Conservation (phyloP, 495 filamentous ascomycete species). For the Daldinia childiae region DNA sequence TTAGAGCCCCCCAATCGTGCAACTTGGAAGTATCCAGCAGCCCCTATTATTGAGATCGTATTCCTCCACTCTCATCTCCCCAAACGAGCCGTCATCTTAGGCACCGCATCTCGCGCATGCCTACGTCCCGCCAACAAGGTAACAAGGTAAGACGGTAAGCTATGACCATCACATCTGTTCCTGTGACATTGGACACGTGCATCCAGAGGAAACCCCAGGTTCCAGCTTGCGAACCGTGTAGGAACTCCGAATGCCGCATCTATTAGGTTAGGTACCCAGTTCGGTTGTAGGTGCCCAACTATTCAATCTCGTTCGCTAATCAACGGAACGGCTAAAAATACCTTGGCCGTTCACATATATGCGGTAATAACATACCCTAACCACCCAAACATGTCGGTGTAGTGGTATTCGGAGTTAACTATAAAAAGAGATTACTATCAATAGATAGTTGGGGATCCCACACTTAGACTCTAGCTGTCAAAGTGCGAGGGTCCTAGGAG, state of each 20-base stretch:
- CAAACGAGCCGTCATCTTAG: conserved; percentile 23
- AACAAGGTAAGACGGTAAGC: conserved; percentile 5
- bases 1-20: conserved; percentile 6
- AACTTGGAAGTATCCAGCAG: conserved; percentile 1
- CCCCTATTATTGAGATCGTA: conserved; percentile 12
- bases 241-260: background rate
- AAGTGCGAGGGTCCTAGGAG: background rate
- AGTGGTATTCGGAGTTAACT: background rate
- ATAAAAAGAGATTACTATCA: background rate
- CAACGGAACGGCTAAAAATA: conserved; percentile 1
- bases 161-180: conserved; percentile 9
- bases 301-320: background rate
- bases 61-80: conserved; percentile 19
- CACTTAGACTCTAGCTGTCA: background rate
- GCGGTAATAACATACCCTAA: background rate
- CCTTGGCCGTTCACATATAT: background rate
- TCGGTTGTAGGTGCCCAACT: background rate
- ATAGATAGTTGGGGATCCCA: background rate
- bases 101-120: conserved; percentile 16
- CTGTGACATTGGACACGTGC: conserved; percentile 3
- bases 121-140: conserved; percentile 21
- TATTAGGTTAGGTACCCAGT: background rate
- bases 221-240: background rate
- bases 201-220: background rate
- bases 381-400: background rate